These are phyloP conservation scores for Ogataea angusta DNA, from an alignment of 805 yeast species.

Conservation along the genomic window DNA sequence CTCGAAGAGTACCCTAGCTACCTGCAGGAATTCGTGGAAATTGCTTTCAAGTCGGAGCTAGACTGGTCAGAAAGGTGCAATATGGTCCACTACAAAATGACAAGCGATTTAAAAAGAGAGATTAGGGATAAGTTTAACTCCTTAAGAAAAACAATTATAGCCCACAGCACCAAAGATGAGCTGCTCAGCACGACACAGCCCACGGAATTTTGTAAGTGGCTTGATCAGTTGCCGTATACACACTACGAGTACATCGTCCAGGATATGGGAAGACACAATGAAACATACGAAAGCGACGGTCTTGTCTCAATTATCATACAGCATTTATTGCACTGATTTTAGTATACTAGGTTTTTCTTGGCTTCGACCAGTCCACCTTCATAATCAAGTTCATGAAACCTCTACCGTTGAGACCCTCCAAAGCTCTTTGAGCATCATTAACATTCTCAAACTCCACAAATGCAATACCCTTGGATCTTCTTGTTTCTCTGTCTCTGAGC, in stretches of 20 bases:
- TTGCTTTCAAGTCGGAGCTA: slow-evolving; percentile 44
- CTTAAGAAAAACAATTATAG: slow-evolving; percentile 33
- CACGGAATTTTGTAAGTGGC: slow-evolving; percentile 33
- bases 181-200: slow-evolving; percentile 53
- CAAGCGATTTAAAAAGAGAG: not conserved
- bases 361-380: slow-evolving; percentile 60
- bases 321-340: slow-evolving; percentile 4
- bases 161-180: slow-evolving; percentile 70
- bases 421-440: slow-evolving; percentile 70
- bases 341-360: slow-evolving; percentile 21
- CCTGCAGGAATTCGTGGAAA: slow-evolving; percentile 45
- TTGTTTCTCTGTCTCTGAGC: slow-evolving; percentile 89
- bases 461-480: slow-evolving; percentile 93
- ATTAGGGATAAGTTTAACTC: slow-evolving; percentile 7
- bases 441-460: slow-evolving; percentile 78
- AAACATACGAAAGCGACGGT: slow-evolving; percentile 47
- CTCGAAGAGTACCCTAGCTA: slow-evolving; percentile 62
- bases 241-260: slow-evolving; percentile 28
- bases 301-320: slow-evolving; percentile 26
- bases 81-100: slow-evolving; percentile 12
- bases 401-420: slow-evolving; percentile 76
- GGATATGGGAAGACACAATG: slow-evolving; percentile 61
- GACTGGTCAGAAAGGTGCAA: slow-evolving; percentile 21
- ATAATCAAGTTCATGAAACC: slow-evolving; percentile 89
- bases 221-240: slow-evolving; percentile 21